Conservation (phyloP, 345 rosid species). For the Syzygium grande region DNA sequence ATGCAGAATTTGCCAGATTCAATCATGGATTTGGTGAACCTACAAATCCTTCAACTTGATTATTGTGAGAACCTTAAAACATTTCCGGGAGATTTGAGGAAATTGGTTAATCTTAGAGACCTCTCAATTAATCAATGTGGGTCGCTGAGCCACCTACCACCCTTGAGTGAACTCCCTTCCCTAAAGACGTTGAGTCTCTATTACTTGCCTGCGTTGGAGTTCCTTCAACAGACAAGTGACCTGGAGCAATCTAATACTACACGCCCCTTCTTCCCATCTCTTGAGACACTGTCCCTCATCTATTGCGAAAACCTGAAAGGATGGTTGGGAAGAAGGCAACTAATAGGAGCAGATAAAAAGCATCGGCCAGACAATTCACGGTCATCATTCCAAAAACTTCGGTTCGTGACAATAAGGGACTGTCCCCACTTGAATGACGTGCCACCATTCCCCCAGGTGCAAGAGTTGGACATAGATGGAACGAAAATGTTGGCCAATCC, state of each 20-base stretch:
- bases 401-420: accelerated
- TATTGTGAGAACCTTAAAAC: accelerated
- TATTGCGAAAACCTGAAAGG: accelerated
- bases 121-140: accelerated
- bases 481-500: neutral
- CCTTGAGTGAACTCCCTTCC: neutral
- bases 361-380: accelerated
- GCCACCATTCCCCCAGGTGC: neutral
- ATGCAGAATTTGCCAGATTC: neutral
- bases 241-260: accelerated
- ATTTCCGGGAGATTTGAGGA: neutral
- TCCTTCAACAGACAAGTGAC: neutral
- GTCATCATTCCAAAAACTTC: neutral
- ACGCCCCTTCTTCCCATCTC: neutral
- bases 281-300: accelerated
- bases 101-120: neutral
- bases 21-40: neutral
- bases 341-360: neutral
- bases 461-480: accelerated
- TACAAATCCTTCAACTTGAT: accelerated
- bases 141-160: accelerated
- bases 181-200: neutral
- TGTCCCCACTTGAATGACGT: no score
- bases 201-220: accelerated
- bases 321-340: neutral